Evolutionary conservation across 495 filamentous ascomycete species (phyloP).

Genomic region (Hyaloscypha bicolor): DNA sequence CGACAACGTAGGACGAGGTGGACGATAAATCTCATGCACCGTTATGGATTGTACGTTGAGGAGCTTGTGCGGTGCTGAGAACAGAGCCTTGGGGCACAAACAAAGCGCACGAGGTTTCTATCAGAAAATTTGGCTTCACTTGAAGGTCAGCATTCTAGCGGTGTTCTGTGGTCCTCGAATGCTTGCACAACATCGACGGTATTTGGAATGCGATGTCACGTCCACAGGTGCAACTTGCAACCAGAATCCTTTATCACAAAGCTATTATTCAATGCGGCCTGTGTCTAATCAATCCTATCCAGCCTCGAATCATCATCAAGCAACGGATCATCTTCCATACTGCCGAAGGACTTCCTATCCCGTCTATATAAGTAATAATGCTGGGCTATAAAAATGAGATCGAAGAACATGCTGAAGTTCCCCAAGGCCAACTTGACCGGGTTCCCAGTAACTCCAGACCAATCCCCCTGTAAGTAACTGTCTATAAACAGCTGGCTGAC

Average conservation of each 20-base stretch:
- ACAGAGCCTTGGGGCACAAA: too few species aligned
- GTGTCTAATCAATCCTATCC: constrained; percentile 24
- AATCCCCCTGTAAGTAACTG: constrained; percentile 80
- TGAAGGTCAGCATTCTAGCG: too few species aligned
- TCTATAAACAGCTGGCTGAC: constrained; percentile 82
- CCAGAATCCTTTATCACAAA: not conserved
- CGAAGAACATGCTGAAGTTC: constrained; percentile 84
- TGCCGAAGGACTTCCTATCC: constrained; percentile 16
- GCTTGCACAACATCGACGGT: not conserved
- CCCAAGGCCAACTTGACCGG: constrained; percentile 86
- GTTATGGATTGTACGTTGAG: too few species aligned
- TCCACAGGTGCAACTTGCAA: not conserved
- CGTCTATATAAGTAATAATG: constrained; percentile 78
- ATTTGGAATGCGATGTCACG: not conserved
- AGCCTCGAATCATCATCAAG: constrained; percentile 14
- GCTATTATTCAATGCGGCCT: not conserved
- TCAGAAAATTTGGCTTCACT: too few species aligned
- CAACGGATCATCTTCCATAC: constrained; percentile 29
- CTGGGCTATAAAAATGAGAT: constrained; percentile 81
- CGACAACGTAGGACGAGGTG: too few species aligned
- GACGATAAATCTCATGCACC: too few species aligned
- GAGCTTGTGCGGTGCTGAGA: too few species aligned
- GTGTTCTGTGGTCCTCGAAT: too few species aligned
- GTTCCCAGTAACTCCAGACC: constrained; percentile 89
- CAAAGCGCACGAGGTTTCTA: too few species aligned